Evolutionary conservation across 768 basidiomycete genomes (phyloP).

Genomic region (Podaxis sp.): DNA sequence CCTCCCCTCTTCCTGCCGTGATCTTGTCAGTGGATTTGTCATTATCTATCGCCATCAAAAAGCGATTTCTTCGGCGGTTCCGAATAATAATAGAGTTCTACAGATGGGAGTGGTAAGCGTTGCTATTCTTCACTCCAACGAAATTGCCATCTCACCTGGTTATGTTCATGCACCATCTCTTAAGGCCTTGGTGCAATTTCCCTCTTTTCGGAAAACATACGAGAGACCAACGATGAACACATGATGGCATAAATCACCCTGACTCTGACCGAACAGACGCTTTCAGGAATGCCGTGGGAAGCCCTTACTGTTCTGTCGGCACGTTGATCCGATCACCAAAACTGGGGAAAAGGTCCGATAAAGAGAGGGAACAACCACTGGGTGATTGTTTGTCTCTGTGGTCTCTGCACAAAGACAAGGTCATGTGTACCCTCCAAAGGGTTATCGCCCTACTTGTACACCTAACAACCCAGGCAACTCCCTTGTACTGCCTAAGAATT

Average conservation of each 20-base stretch:
- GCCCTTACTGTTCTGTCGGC: not conserved
- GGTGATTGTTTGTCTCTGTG: not conserved
- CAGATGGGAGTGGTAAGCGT: not conserved
- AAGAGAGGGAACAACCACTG: not conserved
- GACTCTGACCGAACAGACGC: not conserved
- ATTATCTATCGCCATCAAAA: not conserved
- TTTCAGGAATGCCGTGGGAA: not conserved
- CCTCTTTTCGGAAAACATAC: too few relatives aligned
- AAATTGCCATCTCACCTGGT: too few relatives aligned
- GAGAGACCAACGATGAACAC: not conserved
- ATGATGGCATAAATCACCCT: too few relatives aligned
- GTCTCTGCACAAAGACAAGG: not conserved
- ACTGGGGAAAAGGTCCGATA: not conserved
- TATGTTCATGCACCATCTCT: too few relatives aligned
- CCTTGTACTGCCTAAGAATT: not conserved
- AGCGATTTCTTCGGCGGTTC: not conserved
- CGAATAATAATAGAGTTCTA: not conserved
- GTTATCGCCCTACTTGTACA: not conserved
- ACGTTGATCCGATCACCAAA: slow-evolving; percentile 5
- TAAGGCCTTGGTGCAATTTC: too few relatives aligned
- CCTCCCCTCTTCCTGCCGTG: not conserved
- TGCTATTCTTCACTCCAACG: too few relatives aligned
- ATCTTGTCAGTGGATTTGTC: not conserved
- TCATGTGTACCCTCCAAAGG: not conserved
- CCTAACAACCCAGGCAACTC: not conserved